Evolutionary conservation across 2,329 filamentous ascomycete species (phyloP).

Genomic region (Apiospora rasikravindrae): DNA sequence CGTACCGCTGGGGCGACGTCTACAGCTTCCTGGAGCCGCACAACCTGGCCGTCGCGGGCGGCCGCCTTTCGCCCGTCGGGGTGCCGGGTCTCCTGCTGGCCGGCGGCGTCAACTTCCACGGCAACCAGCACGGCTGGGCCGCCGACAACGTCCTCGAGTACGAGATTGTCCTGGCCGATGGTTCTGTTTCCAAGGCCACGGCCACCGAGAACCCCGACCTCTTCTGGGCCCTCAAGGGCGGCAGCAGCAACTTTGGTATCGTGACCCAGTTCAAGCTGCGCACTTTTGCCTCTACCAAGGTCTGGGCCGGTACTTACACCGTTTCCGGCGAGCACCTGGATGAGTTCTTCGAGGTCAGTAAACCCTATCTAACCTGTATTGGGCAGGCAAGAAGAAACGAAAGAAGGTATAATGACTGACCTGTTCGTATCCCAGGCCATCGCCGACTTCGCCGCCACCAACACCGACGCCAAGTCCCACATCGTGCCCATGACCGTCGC

Average conservation of each 20-base stretch:
- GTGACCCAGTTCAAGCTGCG: conserved; percentile 22
- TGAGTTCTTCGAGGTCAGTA: conserved; percentile 27
- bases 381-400: too few relatives aligned
- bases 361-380: not conserved
- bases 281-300: conserved; percentile 23
- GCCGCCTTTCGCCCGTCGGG: conserved; percentile 24
- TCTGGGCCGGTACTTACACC: conserved; percentile 31
- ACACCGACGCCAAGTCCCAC: conserved; percentile 31
- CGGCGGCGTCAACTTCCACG: conserved; percentile 26
- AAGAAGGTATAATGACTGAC: not conserved
- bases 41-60: conserved; percentile 22
- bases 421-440: conserved; percentile 23
- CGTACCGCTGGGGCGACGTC: conserved; percentile 23
- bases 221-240: conserved; percentile 20
- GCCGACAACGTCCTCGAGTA: conserved; percentile 20
- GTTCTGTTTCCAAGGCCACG: not conserved
- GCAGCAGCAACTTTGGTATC: conserved; percentile 21
- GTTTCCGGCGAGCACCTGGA: conserved; percentile 28
- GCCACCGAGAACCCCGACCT: conserved; percentile 17
- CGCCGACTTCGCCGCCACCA: conserved; percentile 32
- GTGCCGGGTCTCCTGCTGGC: conserved; percentile 25
- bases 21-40: conserved; percentile 21
- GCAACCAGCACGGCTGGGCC: conserved; percentile 20
- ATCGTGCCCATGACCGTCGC: conserved; percentile 31
- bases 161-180: conserved; percentile 19